A percentile compares a stretch with the other conserved stretches of the same genome.
These are phyloP conservation scores for Trichoderma lentiforme DNA, from an alignment of 2,329 filamentous ascomycete species.

Conservation along the genomic window DNA sequence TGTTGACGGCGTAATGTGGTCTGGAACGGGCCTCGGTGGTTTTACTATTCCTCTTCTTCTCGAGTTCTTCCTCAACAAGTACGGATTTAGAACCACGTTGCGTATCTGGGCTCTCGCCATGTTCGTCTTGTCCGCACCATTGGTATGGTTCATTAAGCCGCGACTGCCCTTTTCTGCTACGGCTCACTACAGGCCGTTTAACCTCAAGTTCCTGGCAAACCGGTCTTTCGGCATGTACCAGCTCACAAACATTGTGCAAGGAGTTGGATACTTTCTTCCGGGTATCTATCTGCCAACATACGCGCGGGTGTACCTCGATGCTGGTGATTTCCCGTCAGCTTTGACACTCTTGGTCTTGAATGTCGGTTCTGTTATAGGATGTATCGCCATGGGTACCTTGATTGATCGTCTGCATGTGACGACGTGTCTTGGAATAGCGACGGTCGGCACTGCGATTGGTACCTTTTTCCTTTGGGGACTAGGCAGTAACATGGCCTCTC, in stretches of 20 bases:
- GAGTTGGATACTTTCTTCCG: slow-evolving; percentile 62
- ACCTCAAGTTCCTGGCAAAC: slow-evolving; percentile 50
- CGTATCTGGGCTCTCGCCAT: slow-evolving; percentile 50
- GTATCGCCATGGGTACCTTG: slow-evolving; percentile 55
- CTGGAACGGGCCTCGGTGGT: slow-evolving; percentile 49
- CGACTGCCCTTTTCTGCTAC: slow-evolving; percentile 45
- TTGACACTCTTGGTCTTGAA: slow-evolving; percentile 59
- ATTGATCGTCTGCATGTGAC: slow-evolving; percentile 52
- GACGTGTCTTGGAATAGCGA: slow-evolving; percentile 55
- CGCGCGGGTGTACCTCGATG: slow-evolving; percentile 46
- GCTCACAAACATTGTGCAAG: slow-evolving; percentile 55
- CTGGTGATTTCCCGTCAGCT: slow-evolving; percentile 48
- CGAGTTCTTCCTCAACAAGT: slow-evolving; percentile 46
- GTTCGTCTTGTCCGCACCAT: slow-evolving; percentile 50
- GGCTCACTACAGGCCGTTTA: slow-evolving; percentile 37
- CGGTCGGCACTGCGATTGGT: slow-evolving; percentile 52
- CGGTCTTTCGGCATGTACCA: slow-evolving; percentile 56
- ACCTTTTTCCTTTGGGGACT: slow-evolving; percentile 62
- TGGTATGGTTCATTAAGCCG: slow-evolving; percentile 55
- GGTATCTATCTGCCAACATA: slow-evolving; percentile 60
- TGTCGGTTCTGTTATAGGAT: slow-evolving; percentile 56
- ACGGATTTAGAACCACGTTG: slow-evolving; percentile 52
- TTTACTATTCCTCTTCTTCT: slow-evolving; percentile 50
- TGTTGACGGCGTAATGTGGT: slow-evolving; percentile 56
- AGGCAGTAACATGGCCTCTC: slow-evolving; percentile 47